Percentiles rank a stretch among this genome's conserved stretches.
Evolutionary conservation across 768 basidiomycete species (phyloP).

Genomic region (Leccinum broughii): DNA sequence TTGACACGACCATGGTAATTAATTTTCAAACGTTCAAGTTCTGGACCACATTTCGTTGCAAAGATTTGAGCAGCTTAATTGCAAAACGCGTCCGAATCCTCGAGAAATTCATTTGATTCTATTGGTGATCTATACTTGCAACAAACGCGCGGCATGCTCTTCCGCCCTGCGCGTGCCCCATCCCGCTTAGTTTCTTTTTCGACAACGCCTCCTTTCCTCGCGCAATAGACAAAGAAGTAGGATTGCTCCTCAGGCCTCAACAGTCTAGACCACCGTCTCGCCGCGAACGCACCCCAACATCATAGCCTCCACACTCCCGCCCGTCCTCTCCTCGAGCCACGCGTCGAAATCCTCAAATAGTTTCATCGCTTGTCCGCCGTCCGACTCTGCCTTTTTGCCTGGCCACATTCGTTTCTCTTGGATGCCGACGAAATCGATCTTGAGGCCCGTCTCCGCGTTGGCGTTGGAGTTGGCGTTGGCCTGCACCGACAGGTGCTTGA

Average conservation of each 20-base stretch:
- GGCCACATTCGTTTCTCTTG: conserved; percentile 88
- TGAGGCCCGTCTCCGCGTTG: conserved; percentile 32
- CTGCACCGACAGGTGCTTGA: conserved; percentile 46
- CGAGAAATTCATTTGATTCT: neutral
- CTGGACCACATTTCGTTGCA: too few species aligned
- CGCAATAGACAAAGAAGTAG: neutral
- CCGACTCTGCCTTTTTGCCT: conserved; percentile 51
- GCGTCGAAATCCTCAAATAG: conserved; percentile 74
- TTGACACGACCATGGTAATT: neutral
- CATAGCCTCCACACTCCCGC: conserved; percentile 65
- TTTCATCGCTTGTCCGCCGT: conserved; percentile 60
- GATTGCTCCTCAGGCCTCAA: neutral
- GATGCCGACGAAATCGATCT: conserved; percentile 77
- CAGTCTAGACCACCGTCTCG: conserved; percentile 40
- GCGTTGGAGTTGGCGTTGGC: conserved; percentile 1
- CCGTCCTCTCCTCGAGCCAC: conserved; percentile 68
- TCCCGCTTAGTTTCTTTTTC: too few species aligned
- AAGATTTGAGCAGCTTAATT: too few species aligned
- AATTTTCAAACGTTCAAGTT: too few species aligned
- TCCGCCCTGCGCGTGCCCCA: neutral
- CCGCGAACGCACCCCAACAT: conserved; percentile 75
- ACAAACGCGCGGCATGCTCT: neutral
- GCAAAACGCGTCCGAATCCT: neutral
- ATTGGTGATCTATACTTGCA: neutral
- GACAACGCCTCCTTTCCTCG: too few species aligned